A percentile compares a stretch with the other conserved stretches of the same genome.
Evolutionary conservation across 345 rosid species (phyloP).

Genomic region (Microcos paniculata): DNA sequence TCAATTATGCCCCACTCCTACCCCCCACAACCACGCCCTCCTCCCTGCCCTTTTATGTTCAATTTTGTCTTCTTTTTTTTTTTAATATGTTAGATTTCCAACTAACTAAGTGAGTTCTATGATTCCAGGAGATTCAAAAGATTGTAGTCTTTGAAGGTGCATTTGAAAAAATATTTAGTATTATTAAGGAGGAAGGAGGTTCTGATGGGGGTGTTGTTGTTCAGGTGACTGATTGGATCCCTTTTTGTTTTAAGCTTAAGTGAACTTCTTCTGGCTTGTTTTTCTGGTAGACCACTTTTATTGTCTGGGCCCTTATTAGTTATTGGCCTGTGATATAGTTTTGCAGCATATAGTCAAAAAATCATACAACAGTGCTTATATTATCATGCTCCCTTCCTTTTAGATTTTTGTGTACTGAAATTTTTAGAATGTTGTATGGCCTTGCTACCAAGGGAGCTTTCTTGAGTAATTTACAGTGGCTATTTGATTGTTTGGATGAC

Average conservation of each 20-base stretch:
- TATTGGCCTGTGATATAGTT: not conserved
- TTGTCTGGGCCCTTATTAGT: no score
- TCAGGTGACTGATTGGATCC: slow-evolving; percentile 56
- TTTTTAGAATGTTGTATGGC: not conserved
- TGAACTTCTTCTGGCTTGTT: slow-evolving; percentile 3
- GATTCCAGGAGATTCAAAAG: slow-evolving; percentile 91
- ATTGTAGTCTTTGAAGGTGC: slow-evolving; percentile 98
- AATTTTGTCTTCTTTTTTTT: not conserved
- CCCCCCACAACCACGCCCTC: no score
- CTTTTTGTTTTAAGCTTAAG: not conserved
- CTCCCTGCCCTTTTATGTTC: not conserved
- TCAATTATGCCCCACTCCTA: no score
- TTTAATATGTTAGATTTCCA: slow-evolving; percentile 8
- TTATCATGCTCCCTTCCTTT: not conserved
- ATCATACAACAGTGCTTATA: not conserved
- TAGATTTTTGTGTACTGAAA: not conserved
- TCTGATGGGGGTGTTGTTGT: slow-evolving; percentile 99
- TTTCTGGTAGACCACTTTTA: not conserved
- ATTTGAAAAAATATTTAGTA: slow-evolving; percentile 91
- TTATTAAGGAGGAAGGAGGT: slow-evolving; percentile 93
- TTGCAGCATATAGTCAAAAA: not conserved
- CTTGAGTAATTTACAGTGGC: no score
- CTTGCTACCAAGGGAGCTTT: no score
- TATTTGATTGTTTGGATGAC: no score
- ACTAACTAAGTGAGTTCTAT: slow-evolving; percentile 21